These are phyloP conservation scores for Combretum micranthum DNA, from an alignment of 345 rosid genomes.

Conservation along the genomic window DNA sequence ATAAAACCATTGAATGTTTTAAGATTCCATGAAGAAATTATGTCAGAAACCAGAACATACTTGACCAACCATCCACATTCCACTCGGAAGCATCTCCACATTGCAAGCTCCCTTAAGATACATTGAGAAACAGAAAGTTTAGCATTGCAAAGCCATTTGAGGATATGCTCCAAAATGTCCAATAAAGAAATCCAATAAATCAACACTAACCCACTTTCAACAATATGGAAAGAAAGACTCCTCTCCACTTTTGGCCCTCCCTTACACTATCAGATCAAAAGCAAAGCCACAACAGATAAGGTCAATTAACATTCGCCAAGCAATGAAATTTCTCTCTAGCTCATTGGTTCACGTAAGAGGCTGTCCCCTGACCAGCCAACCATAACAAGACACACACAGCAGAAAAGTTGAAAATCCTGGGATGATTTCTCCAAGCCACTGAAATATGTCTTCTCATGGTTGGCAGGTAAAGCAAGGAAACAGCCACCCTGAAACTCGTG, in stretches of 20 bases:
- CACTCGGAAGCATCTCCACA: conserved; percentile 41
- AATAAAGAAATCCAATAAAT: background rate
- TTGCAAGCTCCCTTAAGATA: conserved; percentile 32
- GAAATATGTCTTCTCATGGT: no score
- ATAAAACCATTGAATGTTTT: background rate
- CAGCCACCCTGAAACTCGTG: no score
- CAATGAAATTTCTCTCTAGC: background rate
- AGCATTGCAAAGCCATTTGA: background rate
- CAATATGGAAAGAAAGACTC: conserved; percentile 33
- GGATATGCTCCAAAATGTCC: background rate
- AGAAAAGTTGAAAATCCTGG: no score
- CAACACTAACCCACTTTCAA: conserved; percentile 22
- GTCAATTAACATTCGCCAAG: background rate
- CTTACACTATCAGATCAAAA: conserved; percentile 19
- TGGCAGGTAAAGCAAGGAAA: no score
- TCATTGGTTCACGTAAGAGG: no score
- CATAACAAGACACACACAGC: no score
- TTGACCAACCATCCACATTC: conserved; percentile 44
- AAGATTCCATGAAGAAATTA: background rate
- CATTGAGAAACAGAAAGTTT: background rate
- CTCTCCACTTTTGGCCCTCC: conserved; percentile 34
- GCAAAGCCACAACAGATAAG: background rate
- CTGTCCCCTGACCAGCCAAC: no score
- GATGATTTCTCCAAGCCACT: no score
- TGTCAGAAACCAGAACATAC: conserved; percentile 8